Evolutionary conservation across 2,329 filamentous ascomycete genomes (phyloP).

Genomic region (Fusarium subtropicale): DNA sequence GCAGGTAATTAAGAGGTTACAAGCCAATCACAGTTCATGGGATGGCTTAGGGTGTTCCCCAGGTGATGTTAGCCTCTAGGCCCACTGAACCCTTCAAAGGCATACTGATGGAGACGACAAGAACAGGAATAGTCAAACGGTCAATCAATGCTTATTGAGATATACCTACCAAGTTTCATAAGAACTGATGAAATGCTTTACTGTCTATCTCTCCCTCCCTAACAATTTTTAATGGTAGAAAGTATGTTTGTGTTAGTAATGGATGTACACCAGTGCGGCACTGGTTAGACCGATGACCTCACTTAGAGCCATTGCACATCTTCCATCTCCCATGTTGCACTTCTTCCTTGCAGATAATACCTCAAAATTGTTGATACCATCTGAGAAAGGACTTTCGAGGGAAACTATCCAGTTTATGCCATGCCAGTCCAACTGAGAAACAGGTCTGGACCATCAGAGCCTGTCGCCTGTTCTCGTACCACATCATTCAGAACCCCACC

Average conservation of each 20-base stretch:
- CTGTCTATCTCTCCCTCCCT: too few species aligned
- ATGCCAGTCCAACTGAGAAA: slow-evolving; percentile 31
- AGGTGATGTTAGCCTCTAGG: slow-evolving; percentile 4
- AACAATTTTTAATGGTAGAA: background rate
- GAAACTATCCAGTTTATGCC: background rate
- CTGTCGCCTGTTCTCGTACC: slow-evolving; percentile 3
- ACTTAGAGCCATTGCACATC: background rate
- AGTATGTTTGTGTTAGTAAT: background rate
- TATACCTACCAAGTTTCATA: background rate
- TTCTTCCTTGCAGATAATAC: too few species aligned
- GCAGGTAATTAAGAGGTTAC: slow-evolving; percentile 41
- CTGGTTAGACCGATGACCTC: slow-evolving; percentile 1
- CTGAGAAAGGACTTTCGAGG: background rate
- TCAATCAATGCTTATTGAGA: background rate
- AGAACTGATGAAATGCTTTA: background rate
- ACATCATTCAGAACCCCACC: slow-evolving; percentile 24
- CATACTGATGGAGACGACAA: background rate
- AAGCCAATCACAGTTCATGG: slow-evolving; percentile 31
- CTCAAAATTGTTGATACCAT: rapidly evolving
- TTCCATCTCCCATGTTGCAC: background rate
- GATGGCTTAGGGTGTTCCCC: slow-evolving; percentile 5
- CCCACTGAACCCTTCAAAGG: background rate
- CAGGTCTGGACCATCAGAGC: background rate
- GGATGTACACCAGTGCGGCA: background rate
- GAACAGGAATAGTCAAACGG: background rate